phyloP scores from a whole-genome alignment of 495 filamentous ascomycete species.

The Aspergillus homomorphus region DNA sequence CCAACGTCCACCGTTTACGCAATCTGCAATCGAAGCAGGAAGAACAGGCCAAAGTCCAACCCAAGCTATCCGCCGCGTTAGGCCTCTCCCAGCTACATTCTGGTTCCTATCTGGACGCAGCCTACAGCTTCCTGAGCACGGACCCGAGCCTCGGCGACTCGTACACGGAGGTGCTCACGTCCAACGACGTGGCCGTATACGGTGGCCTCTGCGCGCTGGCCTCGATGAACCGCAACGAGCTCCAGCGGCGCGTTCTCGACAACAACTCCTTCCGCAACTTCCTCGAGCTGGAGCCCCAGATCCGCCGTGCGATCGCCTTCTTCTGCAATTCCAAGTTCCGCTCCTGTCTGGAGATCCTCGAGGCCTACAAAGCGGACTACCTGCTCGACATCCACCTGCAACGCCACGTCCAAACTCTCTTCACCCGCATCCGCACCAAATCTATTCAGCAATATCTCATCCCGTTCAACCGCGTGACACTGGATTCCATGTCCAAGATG shows the following conservation, averaged over 20 bases:
- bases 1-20: slow-evolving; percentile 66
- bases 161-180: slow-evolving; percentile 70
- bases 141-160: slow-evolving; percentile 48
- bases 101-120: slow-evolving; percentile 68
- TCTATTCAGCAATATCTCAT: slow-evolving; percentile 88
- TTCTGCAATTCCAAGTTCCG: slow-evolving; percentile 88
- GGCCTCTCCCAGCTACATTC: slow-evolving; percentile 70
- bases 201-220: slow-evolving; percentile 88
- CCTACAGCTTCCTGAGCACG: slow-evolving; percentile 63
- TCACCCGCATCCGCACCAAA: slow-evolving; percentile 74
- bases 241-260: slow-evolving; percentile 75
- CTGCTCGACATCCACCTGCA: slow-evolving; percentile 86
- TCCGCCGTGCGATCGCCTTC: slow-evolving; percentile 82
- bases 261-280: slow-evolving; percentile 77
- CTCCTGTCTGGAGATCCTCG: slow-evolving; percentile 75
- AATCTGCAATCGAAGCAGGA: slow-evolving; percentile 57
- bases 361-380: slow-evolving; percentile 78
- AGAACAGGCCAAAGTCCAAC: slow-evolving; percentile 53
- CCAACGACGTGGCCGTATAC: slow-evolving; percentile 90
- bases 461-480: slow-evolving; percentile 71
- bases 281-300: slow-evolving; percentile 89
- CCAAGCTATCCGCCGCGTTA: slow-evolving; percentile 62
- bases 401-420: slow-evolving; percentile 66
- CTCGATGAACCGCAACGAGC: slow-evolving; percentile 74
- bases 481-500: slow-evolving; percentile 64